These are phyloP conservation scores for Corinectria fuckeliana DNA, from an alignment of 2,329 filamentous ascomycete species.

Conservation along the genomic window DNA sequence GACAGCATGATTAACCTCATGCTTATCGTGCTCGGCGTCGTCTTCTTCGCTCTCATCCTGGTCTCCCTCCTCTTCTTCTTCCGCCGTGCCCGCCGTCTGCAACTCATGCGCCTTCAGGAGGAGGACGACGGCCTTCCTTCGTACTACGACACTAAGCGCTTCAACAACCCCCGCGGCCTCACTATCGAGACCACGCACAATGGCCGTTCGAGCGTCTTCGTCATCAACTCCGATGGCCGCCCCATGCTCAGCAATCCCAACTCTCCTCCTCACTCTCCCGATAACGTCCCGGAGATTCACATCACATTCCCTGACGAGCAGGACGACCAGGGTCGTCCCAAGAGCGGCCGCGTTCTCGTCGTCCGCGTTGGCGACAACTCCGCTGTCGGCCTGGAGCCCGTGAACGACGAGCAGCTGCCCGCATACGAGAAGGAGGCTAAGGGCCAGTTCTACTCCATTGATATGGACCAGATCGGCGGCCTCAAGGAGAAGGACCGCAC, in stretches of 20 bases:
- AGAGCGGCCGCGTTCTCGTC: conserved; percentile 87
- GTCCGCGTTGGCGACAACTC: conserved; percentile 89
- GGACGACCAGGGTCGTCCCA: conserved; percentile 80
- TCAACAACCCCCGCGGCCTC: conserved; percentile 60
- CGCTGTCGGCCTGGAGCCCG: conserved; percentile 84
- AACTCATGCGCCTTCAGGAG: conserved; percentile 43
- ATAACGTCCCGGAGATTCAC: conserved; percentile 90
- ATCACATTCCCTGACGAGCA: conserved; percentile 98
- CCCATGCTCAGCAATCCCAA: conserved; percentile 78
- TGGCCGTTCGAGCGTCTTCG: conserved; percentile 72
- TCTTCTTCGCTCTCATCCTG: conserved; percentile 74
- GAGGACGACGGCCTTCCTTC: conserved; percentile 64
- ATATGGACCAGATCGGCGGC: conserved; percentile 93
- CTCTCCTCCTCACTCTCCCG: conserved; percentile 79
- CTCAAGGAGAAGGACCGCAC: conserved; percentile 82
- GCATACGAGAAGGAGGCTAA: conserved; percentile 85
- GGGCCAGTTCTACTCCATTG: conserved; percentile 87
- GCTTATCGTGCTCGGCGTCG: conserved; percentile 78
- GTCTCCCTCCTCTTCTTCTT: conserved; percentile 74
- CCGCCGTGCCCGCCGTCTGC: conserved; percentile 66
- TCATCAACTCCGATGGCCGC: conserved; percentile 79
- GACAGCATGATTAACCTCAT: conserved; percentile 77
- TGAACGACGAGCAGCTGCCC: conserved; percentile 80
- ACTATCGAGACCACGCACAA: conserved; percentile 64
- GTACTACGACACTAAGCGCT: conserved; percentile 67